Percentiles rank a stretch among this genome's conserved stretches.
Evolutionary conservation across 164 flowering plant genomes (phyloP).

Genomic region (Aristolochia fimbriata): DNA sequence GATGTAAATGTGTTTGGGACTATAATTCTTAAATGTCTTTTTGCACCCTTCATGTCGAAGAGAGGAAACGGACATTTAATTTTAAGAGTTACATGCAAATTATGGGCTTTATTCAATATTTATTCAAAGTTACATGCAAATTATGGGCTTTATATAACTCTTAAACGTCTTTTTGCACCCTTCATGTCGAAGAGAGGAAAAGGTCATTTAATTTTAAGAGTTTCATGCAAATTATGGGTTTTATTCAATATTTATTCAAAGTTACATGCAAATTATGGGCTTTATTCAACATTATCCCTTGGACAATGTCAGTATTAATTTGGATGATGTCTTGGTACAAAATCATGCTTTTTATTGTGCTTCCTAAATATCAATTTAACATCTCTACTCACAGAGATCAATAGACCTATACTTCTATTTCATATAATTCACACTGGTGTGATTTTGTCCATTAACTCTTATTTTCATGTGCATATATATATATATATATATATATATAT

Average conservation of each 20-base stretch:
- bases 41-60: slow-evolving; percentile 73
- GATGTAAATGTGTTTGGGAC: slow-evolving; percentile 85
- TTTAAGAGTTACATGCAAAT: too few relatives aligned
- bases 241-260: too few relatives aligned
- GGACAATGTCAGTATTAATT: background rate
- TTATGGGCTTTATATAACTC: too few relatives aligned
- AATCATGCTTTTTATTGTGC: background rate
- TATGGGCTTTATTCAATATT: too few relatives aligned
- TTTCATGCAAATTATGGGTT: too few relatives aligned
- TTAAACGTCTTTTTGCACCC: slow-evolving; percentile 67
- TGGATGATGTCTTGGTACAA: background rate
- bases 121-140: too few relatives aligned
- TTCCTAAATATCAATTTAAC: background rate
- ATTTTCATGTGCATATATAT: slow-evolving; percentile 35
- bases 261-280: too few relatives aligned
- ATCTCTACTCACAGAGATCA: too few relatives aligned
- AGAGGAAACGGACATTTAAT: slow-evolving; percentile 86
- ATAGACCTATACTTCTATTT: too few relatives aligned
- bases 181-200: slow-evolving; percentile 70
- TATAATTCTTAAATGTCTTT: slow-evolving; percentile 61
- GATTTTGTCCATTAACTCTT: background rate
- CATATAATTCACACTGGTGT: too few relatives aligned
- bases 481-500: too few relatives aligned
- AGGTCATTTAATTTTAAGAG: too few relatives aligned
- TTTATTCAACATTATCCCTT: slow-evolving; percentile 22